phyloP scores from a whole-genome alignment of 2,329 filamentous ascomycete genomes.

The Aspergillus sp. region DNA sequence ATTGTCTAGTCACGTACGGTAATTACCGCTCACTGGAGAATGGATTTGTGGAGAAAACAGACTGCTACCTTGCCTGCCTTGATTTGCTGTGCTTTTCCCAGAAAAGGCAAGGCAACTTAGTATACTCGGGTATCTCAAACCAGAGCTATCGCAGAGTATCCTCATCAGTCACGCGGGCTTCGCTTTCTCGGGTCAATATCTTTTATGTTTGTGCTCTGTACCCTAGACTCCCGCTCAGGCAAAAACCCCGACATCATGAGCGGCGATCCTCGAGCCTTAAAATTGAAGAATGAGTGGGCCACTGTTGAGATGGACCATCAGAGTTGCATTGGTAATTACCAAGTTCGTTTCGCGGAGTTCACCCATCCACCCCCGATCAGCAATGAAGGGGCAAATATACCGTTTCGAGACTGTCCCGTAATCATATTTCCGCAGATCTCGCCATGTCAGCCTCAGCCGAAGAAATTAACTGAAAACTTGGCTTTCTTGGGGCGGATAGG shows the following conservation, averaged over 20 bases:
- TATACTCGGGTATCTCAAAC: neutral
- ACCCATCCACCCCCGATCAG: neutral
- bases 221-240: neutral
- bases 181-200: neutral
- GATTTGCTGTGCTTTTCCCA: neutral
- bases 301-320: slow-evolving; percentile 7
- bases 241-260: neutral
- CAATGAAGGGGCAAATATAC: slow-evolving; percentile 11
- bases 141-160: neutral
- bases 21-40: slow-evolving; percentile 4
- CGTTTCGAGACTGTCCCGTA: slow-evolving; percentile 10
- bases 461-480: slow-evolving; percentile 11
- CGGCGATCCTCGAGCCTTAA: slow-evolving; percentile 3
- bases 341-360: slow-evolving; percentile 3
- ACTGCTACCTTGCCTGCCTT: slow-evolving; percentile 6
- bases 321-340: slow-evolving; percentile 21
- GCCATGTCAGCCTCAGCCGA: slow-evolving; percentile 6
- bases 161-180: neutral
- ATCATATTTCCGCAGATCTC: slow-evolving; percentile 1
- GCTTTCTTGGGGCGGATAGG: slow-evolving; percentile 7
- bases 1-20: slow-evolving; percentile 7
- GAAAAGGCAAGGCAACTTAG: neutral
- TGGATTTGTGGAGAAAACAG: slow-evolving; percentile 7
- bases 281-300: slow-evolving; percentile 1
- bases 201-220: neutral